Base-by-base conservation (phyloP, 352 stramenopile genomes). In the Phytophthora pluvialis region DNA sequence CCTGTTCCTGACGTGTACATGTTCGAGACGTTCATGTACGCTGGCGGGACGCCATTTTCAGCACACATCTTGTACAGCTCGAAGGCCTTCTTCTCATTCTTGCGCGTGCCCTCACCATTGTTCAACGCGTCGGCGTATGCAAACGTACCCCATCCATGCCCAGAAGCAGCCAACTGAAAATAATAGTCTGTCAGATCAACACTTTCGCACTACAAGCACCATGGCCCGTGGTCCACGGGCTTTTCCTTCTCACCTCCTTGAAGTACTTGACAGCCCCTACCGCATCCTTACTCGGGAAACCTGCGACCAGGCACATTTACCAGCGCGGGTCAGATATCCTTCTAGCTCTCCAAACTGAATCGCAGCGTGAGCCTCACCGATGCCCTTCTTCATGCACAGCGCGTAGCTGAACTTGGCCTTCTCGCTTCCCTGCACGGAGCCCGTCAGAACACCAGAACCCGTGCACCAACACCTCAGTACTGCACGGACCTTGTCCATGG, bases 401-500 rank as follows among this genome's bases (percentile, higher is more conserved):
- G 88, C 88, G 39, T 93, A 91, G 67, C 86, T 95, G 72, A 87
- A 95, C 72, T 93, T 95, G 67, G 88, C 82, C 48, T 89, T 81
- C 11, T 89, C 66, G 64, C 86, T 91, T 40, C 88, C 88, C 81
- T 91, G 29, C 3, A 49, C 44, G 28, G 12, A 9, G 9, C 2
- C 1, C 6, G 8, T 44, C 11, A 31, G 18, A 44, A 32, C n/a
- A 29, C 21, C 3, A 29, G 11, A 21, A 2, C 21, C 1, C 21
- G 21, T 21, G 21, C 21, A 21, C 2, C 21, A 21, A 21, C 21
- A 21, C 21, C 21, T 21, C 7, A 46, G 3, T 21, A 39, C 5
- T 33, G 32, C 26, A 16, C 33, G 0, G 8, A 88, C 81, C 63
- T 89, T 90, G 25, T 94, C 82, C 75, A 94, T 93, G 31, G 86